phyloP scores from a whole-genome alignment of 164 flowering plant genomes.

The Kingdonia uniflora region DNA sequence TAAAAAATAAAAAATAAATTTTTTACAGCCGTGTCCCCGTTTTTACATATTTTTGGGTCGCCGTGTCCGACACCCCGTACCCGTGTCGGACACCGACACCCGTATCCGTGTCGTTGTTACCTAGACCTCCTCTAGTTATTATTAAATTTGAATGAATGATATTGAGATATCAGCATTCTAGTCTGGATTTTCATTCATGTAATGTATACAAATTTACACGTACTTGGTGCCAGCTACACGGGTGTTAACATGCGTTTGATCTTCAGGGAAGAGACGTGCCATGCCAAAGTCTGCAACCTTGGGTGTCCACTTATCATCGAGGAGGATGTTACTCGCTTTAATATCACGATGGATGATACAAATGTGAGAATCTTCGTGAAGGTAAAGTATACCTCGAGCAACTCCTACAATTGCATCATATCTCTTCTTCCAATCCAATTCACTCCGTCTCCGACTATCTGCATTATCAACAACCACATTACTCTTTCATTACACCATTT shows the following conservation, averaged over 20 bases:
- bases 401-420: slow-evolving; percentile 54
- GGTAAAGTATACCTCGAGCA: slow-evolving; percentile 82
- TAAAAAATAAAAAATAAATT: too few species aligned
- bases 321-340: slow-evolving; percentile 85
- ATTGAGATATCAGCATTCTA: background rate
- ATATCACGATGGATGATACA: slow-evolving; percentile 86
- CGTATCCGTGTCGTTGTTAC: too few species aligned
- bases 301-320: slow-evolving; percentile 86
- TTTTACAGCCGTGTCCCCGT: too few species aligned
- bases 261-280: slow-evolving; percentile 88
- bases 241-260: slow-evolving; percentile 71
- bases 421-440: slow-evolving; percentile 75
- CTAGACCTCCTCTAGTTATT: too few species aligned
- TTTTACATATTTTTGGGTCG: too few species aligned
- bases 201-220: slow-evolving; percentile 5
- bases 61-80: too few species aligned
- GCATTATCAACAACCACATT: slow-evolving; percentile 7
- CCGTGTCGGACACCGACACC: too few species aligned
- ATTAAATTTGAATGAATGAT: background rate
- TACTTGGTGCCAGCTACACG: slow-evolving; percentile 97
- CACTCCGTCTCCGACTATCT: slow-evolving; percentile 35
- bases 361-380: slow-evolving; percentile 70
- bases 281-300: slow-evolving; percentile 98
- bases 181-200: background rate
- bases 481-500: too few species aligned